phyloP scores from a whole-genome alignment of 1,284 basidiomycete species.

The Naganishia sp. region DNA sequence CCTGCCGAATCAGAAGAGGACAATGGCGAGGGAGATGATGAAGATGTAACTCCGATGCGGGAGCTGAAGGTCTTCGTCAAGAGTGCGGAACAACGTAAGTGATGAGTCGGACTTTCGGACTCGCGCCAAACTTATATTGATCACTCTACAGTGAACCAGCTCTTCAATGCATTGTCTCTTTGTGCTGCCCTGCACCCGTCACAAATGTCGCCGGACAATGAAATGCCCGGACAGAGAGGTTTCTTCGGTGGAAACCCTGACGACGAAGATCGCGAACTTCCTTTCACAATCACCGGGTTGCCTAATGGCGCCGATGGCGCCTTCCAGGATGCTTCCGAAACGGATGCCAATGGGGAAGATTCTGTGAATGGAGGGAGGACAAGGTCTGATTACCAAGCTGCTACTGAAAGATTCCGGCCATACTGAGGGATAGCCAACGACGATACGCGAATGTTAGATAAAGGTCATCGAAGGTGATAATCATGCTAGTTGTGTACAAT shows the following conservation, averaged over 20 bases:
- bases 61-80: slow-evolving; percentile 74
- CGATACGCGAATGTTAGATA: background rate
- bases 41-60: slow-evolving; percentile 63
- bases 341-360: slow-evolving; percentile 65
- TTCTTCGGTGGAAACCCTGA: slow-evolving; percentile 27
- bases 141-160: slow-evolving; percentile 66
- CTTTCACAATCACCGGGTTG: slow-evolving; percentile 46
- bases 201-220: slow-evolving; percentile 8
- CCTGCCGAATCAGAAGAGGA: slow-evolving; percentile 37
- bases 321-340: slow-evolving; percentile 54
- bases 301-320: slow-evolving; percentile 56
- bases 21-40: slow-evolving; percentile 60
- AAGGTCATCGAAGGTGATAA: too few species aligned
- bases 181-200: slow-evolving; percentile 85
- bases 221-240: slow-evolving; percentile 1
- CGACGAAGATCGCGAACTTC: slow-evolving; percentile 30
- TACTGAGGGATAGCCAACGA: slow-evolving; percentile 59
- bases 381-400: slow-evolving; percentile 82
- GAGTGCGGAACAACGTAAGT: slow-evolving; percentile 23
- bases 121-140: background rate
- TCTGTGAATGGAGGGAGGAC: slow-evolving; percentile 85
- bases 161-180: slow-evolving; percentile 82
- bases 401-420: slow-evolving; percentile 73
- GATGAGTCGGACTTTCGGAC: slow-evolving; percentile 25
- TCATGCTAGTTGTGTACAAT: too few species aligned